Evolutionary conservation across 1,139 yeast species (phyloP).

Genomic region (Hanseniaspora gamundiae): DNA sequence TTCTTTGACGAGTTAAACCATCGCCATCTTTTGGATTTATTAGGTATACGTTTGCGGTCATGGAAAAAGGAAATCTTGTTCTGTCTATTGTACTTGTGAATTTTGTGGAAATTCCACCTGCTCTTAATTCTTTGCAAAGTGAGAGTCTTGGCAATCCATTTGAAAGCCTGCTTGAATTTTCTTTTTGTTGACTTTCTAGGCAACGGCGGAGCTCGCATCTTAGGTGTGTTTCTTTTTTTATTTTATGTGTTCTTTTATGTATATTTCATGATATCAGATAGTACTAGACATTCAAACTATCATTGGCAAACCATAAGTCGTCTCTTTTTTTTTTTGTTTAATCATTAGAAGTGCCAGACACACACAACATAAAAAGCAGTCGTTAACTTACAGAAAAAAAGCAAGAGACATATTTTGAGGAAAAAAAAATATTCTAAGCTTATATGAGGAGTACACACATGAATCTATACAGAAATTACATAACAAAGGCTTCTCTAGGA

Average conservation of each 20-base stretch:
- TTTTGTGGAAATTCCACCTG: constrained; percentile 17
- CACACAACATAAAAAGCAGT: too few relatives aligned
- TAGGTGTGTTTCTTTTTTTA: background rate
- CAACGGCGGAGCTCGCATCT: constrained; percentile 24
- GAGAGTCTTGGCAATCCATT: constrained; percentile 10
- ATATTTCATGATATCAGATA: background rate
- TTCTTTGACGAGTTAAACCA: too few relatives aligned
- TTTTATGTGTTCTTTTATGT: background rate
- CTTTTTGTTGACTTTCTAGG: constrained; percentile 18
- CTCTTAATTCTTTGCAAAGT: constrained; percentile 13
- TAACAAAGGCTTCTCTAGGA: constrained; percentile 45
- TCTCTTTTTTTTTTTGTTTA: too few relatives aligned
- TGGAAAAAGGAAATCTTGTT: background rate
- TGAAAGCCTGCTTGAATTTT: constrained; percentile 9
- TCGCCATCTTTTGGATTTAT: background rate
- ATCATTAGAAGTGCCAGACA: too few relatives aligned
- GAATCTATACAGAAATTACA: background rate
- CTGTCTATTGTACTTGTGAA: constrained; percentile 12
- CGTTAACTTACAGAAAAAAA: too few relatives aligned
- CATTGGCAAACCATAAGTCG: too few relatives aligned
- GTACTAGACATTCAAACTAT: too few relatives aligned
- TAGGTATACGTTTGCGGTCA: background rate
- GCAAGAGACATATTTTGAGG: background rate
- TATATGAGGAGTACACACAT: background rate
- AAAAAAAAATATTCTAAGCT: background rate